These are phyloP conservation scores for Xylariomycetidae sp. DNA, from an alignment of 2,329 filamentous ascomycete species.

Conservation along the genomic window DNA sequence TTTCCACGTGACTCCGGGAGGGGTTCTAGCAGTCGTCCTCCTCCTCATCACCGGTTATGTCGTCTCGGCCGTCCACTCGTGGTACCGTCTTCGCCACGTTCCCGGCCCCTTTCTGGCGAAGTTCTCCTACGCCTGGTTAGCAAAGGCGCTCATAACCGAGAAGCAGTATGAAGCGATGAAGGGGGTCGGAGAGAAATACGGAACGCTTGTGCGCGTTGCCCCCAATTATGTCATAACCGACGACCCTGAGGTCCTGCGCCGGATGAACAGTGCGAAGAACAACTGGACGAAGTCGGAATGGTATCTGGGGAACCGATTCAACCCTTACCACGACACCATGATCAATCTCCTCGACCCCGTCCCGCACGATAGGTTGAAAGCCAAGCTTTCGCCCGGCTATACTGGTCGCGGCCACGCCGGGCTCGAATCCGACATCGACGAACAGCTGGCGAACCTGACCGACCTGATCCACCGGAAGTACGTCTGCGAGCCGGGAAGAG, in stretches of 20 bases:
- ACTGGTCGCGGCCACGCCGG: constrained; percentile 7
- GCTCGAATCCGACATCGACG: constrained; percentile 23
- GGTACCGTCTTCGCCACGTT: constrained; percentile 33
- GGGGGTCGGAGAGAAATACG: constrained; percentile 16
- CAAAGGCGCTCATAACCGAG: constrained; percentile 25
- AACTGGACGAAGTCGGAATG: constrained; percentile 33
- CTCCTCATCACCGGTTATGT: not conserved
- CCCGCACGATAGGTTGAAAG: constrained; percentile 32
- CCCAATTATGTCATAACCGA: constrained; percentile 35
- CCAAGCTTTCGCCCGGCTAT: constrained; percentile 28
- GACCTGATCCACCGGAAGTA: constrained; percentile 2
- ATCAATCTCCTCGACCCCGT: constrained; percentile 40
- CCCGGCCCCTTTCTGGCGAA: constrained; percentile 31
- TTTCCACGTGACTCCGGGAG: not conserved
- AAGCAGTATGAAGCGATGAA: constrained; percentile 10
- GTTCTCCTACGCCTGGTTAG: constrained; percentile 35
- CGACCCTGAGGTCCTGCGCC: constrained; percentile 33
- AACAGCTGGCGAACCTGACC: constrained; percentile 3
- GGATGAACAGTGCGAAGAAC: constrained; percentile 31
- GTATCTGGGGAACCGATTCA: constrained; percentile 44
- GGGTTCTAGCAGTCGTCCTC: not conserved
- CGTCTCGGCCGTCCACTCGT: constrained; percentile 10
- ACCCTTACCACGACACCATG: constrained; percentile 48
- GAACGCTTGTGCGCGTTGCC: constrained; percentile 35
- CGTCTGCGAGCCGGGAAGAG: not conserved